phyloP scores from a whole-genome alignment of 257 asterid genomes.

The Cynanchum wilfordii region DNA sequence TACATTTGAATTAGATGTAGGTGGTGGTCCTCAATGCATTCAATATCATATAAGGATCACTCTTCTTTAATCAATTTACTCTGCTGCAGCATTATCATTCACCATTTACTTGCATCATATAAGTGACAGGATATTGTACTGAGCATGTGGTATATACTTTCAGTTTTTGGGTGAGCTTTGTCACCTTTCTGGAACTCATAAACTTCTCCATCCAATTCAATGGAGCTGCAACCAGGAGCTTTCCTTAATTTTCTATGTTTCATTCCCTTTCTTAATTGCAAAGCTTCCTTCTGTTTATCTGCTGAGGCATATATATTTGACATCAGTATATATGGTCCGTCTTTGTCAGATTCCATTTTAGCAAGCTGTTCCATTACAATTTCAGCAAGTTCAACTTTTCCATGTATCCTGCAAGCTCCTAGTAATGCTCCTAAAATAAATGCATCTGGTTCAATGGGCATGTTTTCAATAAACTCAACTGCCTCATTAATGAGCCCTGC shows the following conservation, averaged over 20 bases:
- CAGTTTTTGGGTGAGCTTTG: slow-evolving; percentile 25
- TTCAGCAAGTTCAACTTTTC: slow-evolving; percentile 31
- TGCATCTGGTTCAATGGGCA: slow-evolving; percentile 32
- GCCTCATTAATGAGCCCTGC: slow-evolving; percentile 31
- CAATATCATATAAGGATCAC: background rate
- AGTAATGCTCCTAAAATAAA: slow-evolving; percentile 28
- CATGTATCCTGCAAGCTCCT: slow-evolving; percentile 36
- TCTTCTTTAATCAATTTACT: background rate
- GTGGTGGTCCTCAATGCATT: background rate
- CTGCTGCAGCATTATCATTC: slow-evolving; percentile 4
- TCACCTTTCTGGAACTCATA: slow-evolving; percentile 30
- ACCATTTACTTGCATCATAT: slow-evolving; percentile 2
- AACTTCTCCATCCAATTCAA: slow-evolving; percentile 37
- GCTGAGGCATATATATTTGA: slow-evolving; percentile 35
- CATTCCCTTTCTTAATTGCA: slow-evolving; percentile 22
- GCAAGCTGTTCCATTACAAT: slow-evolving; percentile 22
- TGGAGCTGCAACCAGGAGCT: slow-evolving; percentile 40
- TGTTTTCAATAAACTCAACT: slow-evolving; percentile 18
- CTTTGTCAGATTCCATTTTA: slow-evolving; percentile 19
- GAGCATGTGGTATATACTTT: slow-evolving; percentile 18
- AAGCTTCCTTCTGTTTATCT: slow-evolving; percentile 28
- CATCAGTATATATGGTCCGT: slow-evolving; percentile 30
- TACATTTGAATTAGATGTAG: background rate
- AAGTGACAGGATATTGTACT: slow-evolving; percentile 16
- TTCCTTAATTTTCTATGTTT: slow-evolving; percentile 27